Conservation (phyloP, 2,329 filamentous ascomycete genomes). For the Amauroascus niger region DNA sequence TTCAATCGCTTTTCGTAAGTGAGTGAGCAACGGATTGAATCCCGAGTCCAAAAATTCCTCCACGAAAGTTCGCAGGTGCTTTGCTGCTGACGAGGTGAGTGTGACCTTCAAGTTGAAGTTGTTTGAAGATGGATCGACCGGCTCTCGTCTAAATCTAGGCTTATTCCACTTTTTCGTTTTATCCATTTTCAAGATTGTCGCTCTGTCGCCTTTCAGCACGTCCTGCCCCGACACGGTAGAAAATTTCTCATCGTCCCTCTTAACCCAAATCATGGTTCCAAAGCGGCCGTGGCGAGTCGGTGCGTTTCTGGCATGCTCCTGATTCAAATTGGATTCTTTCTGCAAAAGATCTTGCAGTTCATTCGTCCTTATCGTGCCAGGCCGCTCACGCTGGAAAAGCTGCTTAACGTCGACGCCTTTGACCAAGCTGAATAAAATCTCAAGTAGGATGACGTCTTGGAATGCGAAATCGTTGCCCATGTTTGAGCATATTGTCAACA, state of each 20-base stretch:
- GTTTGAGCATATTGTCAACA: conserved; percentile 81
- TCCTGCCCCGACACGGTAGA: conserved; percentile 83
- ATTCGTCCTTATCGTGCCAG: conserved; percentile 57
- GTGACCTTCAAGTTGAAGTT: conserved; percentile 67
- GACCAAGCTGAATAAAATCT: conserved; percentile 83
- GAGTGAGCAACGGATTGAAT: conserved; percentile 83
- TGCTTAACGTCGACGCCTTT: conserved; percentile 79
- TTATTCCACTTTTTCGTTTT: conserved; percentile 82
- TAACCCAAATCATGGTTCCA: conserved; percentile 95
- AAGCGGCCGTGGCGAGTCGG: conserved; percentile 88
- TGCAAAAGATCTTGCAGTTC: conserved; percentile 66
- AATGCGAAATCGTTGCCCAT: conserved; percentile 87
- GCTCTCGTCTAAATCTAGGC: conserved; percentile 55
- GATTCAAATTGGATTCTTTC: conserved; percentile 75
- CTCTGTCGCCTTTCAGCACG: conserved; percentile 61
- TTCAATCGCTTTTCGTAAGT: conserved; percentile 80
- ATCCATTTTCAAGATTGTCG: conserved; percentile 79
- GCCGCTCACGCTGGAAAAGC: conserved; percentile 70
- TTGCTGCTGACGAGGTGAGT: conserved; percentile 63
- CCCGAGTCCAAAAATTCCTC: conserved; percentile 90
- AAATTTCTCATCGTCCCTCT: conserved; percentile 73
- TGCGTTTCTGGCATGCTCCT: conserved; percentile 64
- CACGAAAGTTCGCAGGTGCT: conserved; percentile 69
- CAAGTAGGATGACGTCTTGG: conserved; percentile 81
- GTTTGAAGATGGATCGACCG: conserved; percentile 49